Evolutionary conservation across 176 grass and related monocot genomes (phyloP).

Genomic region (Leersia perrieri): DNA sequence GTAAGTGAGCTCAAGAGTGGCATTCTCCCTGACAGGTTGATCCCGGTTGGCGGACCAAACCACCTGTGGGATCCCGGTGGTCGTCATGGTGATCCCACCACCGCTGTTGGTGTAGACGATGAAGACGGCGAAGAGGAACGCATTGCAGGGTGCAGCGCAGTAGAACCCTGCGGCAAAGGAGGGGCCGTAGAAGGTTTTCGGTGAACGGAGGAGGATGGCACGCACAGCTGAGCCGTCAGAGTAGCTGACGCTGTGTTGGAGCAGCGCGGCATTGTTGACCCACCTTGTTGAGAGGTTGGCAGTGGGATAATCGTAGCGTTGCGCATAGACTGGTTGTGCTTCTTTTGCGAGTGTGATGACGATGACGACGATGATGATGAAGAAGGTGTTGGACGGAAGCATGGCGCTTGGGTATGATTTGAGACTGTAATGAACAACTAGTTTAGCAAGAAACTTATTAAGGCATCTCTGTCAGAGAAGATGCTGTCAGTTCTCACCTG

Average conservation of each 20-base stretch:
- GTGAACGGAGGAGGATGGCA: conserved; percentile 15
- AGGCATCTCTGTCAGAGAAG: too few species aligned
- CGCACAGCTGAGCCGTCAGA: background rate
- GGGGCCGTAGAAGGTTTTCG: background rate
- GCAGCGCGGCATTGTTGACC: conserved; percentile 19
- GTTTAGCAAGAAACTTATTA: background rate
- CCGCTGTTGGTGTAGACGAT: conserved; percentile 9
- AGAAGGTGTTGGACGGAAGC: background rate
- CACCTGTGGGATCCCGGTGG: background rate
- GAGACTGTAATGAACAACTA: background rate
- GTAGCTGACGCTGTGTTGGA: conserved; percentile 13
- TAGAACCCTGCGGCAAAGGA: conserved; percentile 43
- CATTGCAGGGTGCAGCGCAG: conserved; percentile 25
- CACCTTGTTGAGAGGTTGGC: conserved; percentile 5
- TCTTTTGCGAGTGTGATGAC: background rate
- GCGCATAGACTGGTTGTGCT: background rate
- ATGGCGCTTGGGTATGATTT: background rate
- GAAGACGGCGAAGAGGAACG: conserved; percentile 41
- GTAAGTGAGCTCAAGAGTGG: conserved; percentile 27
- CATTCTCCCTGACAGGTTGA: conserved; percentile 32
- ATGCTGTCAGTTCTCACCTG: too few species aligned
- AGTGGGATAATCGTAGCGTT: background rate
- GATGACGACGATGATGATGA: background rate
- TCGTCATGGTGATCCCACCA: background rate
- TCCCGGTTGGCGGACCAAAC: conserved; percentile 49